phyloP scores from a whole-genome alignment of 179 eudicot species.

The Amaranthus tricolor region DNA sequence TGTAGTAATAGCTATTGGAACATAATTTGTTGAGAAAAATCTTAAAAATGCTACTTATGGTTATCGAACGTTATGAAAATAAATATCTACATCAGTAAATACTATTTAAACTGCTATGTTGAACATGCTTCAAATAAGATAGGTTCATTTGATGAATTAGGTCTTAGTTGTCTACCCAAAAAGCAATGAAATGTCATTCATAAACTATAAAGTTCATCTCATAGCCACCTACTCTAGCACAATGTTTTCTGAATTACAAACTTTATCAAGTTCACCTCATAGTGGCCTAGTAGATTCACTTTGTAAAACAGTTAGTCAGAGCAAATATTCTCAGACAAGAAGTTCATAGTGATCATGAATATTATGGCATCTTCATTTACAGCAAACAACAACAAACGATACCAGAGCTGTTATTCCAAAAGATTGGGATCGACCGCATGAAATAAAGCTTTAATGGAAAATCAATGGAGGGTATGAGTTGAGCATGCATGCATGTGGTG shows the following conservation, averaged over 20 bases:
- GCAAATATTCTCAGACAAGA: conserved; percentile 5
- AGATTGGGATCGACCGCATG: neutral
- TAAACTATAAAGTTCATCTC: conserved; percentile 3
- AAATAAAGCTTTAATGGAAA: neutral
- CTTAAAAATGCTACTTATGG: too few species aligned
- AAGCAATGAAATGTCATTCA: neutral
- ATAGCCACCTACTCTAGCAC: conserved; percentile 2
- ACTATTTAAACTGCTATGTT: too few species aligned
- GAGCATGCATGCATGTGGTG: conserved; percentile 14
- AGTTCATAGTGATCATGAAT: conserved; percentile 7
- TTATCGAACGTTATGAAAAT: too few species aligned
- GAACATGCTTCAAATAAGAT: neutral
- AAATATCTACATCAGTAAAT: too few species aligned
- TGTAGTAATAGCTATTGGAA: too few species aligned
- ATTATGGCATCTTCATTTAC: neutral
- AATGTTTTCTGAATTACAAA: too few species aligned
- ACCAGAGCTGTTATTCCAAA: neutral
- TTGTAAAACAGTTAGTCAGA: neutral
- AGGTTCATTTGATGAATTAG: too few species aligned
- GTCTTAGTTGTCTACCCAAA: neutral
- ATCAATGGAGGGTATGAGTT: neutral
- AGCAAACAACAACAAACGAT: neutral
- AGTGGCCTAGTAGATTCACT: neutral
- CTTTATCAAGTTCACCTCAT: neutral
- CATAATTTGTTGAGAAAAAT: too few species aligned